Percentiles rank a stretch among this genome's conserved stretches.
phyloP scores from a whole-genome alignment of 1,139 yeast species.

The Scheffersomyces lignicola region DNA sequence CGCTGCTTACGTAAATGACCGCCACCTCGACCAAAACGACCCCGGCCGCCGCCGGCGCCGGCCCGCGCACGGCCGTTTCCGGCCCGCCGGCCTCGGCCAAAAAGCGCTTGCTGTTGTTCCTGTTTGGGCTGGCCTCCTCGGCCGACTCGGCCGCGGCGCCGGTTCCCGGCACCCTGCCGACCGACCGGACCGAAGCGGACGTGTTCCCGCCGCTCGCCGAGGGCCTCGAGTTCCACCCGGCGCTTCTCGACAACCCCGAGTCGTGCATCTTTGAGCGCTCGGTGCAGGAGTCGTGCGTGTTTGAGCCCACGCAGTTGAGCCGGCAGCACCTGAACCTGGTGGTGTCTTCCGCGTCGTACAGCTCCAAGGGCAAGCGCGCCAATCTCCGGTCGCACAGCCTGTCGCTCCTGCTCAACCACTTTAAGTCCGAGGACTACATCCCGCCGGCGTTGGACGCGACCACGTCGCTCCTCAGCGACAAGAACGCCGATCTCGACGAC shows the following conservation, averaged over 20 bases:
- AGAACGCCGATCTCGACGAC: conserved; percentile 58
- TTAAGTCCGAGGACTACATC: conserved; percentile 59
- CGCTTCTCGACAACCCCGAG: conserved; percentile 9
- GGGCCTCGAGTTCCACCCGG: conserved; percentile 7
- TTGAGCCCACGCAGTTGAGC: conserved; percentile 10
- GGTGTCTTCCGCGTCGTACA: conserved; percentile 10
- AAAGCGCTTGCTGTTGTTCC: conserved; percentile 18
- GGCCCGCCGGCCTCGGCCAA: conserved; percentile 8
- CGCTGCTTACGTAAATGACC: too few relatives aligned
- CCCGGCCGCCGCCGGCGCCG: too few relatives aligned
- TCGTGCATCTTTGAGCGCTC: conserved; percentile 56
- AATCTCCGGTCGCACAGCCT: conserved; percentile 27
- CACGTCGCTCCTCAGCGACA: conserved; percentile 59
- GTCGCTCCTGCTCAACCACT: conserved; percentile 28
- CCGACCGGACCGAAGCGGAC: conserved; percentile 2
- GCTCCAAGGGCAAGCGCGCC: conserved; percentile 15
- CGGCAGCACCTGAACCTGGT: conserved; percentile 18
- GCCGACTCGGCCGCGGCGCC: conserved; percentile 4
- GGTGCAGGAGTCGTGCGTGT: conserved; percentile 47
- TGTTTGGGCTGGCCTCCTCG: conserved; percentile 17
- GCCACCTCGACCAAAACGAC: too few relatives aligned
- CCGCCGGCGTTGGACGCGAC: conserved; percentile 87
- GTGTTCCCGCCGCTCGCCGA: conserved; percentile 3
- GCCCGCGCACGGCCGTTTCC: too few relatives aligned
- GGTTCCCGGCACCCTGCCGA: conserved; percentile 5